phyloP scores from a whole-genome alignment of 225 moss, liverwort and hornwort genomes.

The Polytrichum commune region DNA sequence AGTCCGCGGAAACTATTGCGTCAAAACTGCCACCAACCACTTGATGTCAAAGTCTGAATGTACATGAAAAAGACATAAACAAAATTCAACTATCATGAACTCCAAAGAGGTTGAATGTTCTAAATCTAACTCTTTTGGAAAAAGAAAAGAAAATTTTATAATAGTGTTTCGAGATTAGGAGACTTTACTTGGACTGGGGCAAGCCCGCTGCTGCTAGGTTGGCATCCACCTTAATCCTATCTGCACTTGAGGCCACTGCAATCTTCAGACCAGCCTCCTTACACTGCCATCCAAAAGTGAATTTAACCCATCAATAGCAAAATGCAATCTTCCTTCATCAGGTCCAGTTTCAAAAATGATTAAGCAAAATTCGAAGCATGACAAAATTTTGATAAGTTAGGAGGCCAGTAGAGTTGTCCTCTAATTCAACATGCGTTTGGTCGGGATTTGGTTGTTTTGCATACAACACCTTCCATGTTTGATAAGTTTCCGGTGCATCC shows the following conservation, averaged over 20 bases:
- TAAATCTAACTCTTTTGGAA: not conserved
- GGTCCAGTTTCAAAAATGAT: no score
- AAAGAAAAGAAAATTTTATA: not conserved
- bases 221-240: slow-evolving; percentile 93
- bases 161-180: not conserved
- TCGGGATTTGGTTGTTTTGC: no score
- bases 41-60: slow-evolving; percentile 4
- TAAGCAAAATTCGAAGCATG: no score
- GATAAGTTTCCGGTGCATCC: no score
- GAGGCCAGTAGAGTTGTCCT: no score
- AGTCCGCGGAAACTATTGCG: slow-evolving; percentile 89
- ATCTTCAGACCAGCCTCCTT: slow-evolving; percentile 84
- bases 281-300: slow-evolving; percentile 51
- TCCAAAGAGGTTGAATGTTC: not conserved
- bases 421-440: no score
- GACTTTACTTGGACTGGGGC: slow-evolving; percentile 59
- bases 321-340: no score
- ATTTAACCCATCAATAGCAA: not conserved
- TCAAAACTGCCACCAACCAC: slow-evolving; percentile 64
- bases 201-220: slow-evolving; percentile 92
- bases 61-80: not conserved
- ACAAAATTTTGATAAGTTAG: no score
- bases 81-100: not conserved
- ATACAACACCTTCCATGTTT: no score
- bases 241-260: slow-evolving; percentile 96